Conservation (phyloP, 371 early-diverging fungal species). For the Mortierella sp. region DNA sequence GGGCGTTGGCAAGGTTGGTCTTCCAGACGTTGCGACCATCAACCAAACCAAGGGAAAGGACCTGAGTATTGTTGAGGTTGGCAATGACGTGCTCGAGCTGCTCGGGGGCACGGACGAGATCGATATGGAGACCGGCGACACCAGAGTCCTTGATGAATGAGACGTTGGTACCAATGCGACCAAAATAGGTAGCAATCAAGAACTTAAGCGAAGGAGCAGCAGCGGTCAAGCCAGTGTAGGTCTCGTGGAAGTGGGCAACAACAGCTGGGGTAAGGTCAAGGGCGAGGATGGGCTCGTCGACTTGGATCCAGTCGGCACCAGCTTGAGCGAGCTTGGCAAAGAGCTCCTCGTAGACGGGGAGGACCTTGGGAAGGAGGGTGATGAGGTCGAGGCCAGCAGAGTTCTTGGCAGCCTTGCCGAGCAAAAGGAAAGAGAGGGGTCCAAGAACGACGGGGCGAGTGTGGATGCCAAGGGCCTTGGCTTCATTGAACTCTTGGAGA, state of each 20-base stretch:
- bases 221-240: slow-evolving; percentile 78
- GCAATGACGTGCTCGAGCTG: slow-evolving; percentile 80
- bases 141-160: slow-evolving; percentile 73
- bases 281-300: slow-evolving; percentile 93
- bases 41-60: slow-evolving; percentile 90
- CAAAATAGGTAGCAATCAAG: slow-evolving; percentile 95
- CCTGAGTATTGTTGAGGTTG: slow-evolving; percentile 62
- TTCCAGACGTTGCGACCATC: slow-evolving; percentile 99
- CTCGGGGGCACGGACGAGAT: slow-evolving; percentile 89
- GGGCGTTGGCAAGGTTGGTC: slow-evolving; percentile 83
- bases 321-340: slow-evolving; percentile 81
- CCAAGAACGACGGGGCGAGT: slow-evolving; percentile 95
- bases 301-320: slow-evolving; percentile 93
- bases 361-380: slow-evolving; percentile 77
- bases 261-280: slow-evolving; percentile 75
- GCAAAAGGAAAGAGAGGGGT: slow-evolving; percentile 89
- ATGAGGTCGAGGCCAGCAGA: slow-evolving; percentile 76
- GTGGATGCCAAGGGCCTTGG: slow-evolving; percentile 90
- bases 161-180: slow-evolving; percentile 83
- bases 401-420: slow-evolving; percentile 85
- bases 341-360: slow-evolving; percentile 86
- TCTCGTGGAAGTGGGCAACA: slow-evolving; percentile 64
- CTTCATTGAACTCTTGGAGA: slow-evolving; percentile 91
- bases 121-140: slow-evolving; percentile 90
- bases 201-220: slow-evolving; percentile 72